Evolutionary conservation across 768 basidiomycete species (phyloP), one percentile per base, ranked within the genome.

Genomic region (Psilocybe cyanescens): DNA sequence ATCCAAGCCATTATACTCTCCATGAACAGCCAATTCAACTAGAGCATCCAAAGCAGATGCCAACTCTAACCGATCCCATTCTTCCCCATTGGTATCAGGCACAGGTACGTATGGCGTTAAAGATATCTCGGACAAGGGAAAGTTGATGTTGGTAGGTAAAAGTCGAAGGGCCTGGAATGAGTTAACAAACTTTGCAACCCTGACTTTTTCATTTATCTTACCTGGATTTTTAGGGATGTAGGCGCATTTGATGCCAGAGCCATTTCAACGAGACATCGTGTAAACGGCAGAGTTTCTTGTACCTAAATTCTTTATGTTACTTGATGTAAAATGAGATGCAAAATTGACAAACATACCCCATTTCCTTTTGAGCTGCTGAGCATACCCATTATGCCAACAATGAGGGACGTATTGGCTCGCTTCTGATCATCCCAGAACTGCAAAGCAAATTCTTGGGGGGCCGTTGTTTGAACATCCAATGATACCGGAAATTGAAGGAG

Each of bases 371-470:
- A 84, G n/a, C 83, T 82, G 35, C 95, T 82, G 8, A 99, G 84
- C 81, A 96, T 91, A 2, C 94, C 89, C 66, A 98, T 87, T 60
- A 97, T 86, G 17, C 88, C 88, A 2, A 99, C 78, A 7, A 94
- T 86, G n/a, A 95, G 76, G 0, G 84, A 81, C 1, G 89, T 86
- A 69, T 97, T 98, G 24, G 83, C 75, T n/a, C 83, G 76, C 74
- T 99, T 99, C 72, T 95, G 92, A 45, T 88, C 83, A 65, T 96
- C 94, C 97, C 97, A 99, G 74, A 95, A 95, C 72, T 99, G 97
- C 48, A 98, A 77, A 1, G 95, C 90, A 74, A 98, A 99, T 64
- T 93, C 90, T 72, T 97, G 93, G 1, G 89, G 91, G n/a, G 84
- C 82, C 4, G 79, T 68, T 57, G 85, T 83, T 57, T 83, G 81